These are phyloP conservation scores for Dioscorea cayenensis DNA, from an alignment of 116 monocot genomes.

Conservation along the genomic window DNA sequence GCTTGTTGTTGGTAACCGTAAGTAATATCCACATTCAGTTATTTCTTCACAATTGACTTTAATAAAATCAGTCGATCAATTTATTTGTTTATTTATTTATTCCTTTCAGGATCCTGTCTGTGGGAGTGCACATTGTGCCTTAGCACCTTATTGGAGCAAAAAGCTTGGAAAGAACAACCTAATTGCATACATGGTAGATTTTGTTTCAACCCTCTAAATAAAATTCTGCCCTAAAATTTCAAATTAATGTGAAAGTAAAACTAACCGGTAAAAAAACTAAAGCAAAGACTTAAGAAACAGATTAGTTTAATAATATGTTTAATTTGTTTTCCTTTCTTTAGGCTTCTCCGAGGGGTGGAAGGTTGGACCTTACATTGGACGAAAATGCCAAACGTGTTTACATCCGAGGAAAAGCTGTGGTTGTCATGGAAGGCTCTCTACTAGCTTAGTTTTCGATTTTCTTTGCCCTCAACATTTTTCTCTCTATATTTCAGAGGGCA, in stretches of 20 bases:
- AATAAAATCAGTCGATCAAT: neutral
- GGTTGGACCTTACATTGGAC: conserved; percentile 40
- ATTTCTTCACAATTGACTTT: neutral
- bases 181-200: conserved; percentile 60
- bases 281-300: too few relatives aligned
- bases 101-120: conserved; percentile 75
- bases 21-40: too few relatives aligned
- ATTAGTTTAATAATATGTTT: neutral
- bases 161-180: conserved; percentile 61
- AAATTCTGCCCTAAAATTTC: neutral
- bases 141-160: conserved; percentile 72
- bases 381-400: conserved; percentile 37
- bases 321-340: conserved; percentile 4
- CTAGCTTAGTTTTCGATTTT: conserved; percentile 11
- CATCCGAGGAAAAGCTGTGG: conserved; percentile 71
- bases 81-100: neutral
- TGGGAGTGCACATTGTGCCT: conserved; percentile 82
- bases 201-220: neutral
- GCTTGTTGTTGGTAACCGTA: too few relatives aligned
- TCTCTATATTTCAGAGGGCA: too few relatives aligned
- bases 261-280: too few relatives aligned
- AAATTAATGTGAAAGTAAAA: neutral
- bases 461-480: neutral
- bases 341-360: conserved; percentile 84
- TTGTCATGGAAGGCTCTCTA: conserved; percentile 51